phyloP scores from a whole-genome alignment of 495 filamentous ascomycete genomes.

The Mytilinidion resinicola region DNA sequence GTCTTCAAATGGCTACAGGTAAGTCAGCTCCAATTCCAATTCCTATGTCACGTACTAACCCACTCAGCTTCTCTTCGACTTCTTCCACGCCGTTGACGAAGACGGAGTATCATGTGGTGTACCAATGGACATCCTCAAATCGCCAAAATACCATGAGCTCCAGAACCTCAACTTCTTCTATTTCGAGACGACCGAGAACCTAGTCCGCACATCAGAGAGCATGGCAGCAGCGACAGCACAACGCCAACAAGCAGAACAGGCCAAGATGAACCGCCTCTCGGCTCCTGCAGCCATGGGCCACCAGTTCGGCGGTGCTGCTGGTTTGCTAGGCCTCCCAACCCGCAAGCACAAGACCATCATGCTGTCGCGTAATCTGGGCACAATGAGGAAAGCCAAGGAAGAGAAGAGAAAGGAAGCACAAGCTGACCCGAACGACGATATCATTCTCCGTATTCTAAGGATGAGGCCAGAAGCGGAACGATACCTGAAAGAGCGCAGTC shows the following conservation, averaged over 20 bases:
- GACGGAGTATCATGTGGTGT: slow-evolving; percentile 81
- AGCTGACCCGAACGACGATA: slow-evolving; percentile 95
- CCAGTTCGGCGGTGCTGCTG: slow-evolving; percentile 52
- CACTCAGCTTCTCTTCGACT: slow-evolving; percentile 70
- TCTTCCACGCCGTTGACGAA: slow-evolving; percentile 91
- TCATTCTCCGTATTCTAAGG: slow-evolving; percentile 90
- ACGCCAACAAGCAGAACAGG: slow-evolving; percentile 59
- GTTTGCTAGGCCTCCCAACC: slow-evolving; percentile 63
- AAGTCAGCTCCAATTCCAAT: background rate
- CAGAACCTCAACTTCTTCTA: slow-evolving; percentile 97
- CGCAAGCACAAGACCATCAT: slow-evolving; percentile 88
- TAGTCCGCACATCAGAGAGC: slow-evolving; percentile 85
- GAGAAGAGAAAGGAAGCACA: slow-evolving; percentile 93
- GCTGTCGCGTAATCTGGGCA: slow-evolving; percentile 89
- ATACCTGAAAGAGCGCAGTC: slow-evolving; percentile 83
- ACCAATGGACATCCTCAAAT: slow-evolving; percentile 83
- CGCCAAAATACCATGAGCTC: slow-evolving; percentile 96
- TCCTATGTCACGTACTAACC: background rate
- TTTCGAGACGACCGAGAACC: slow-evolving; percentile 82
- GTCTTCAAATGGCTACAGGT: slow-evolving; percentile 82
- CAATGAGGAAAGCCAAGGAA: slow-evolving; percentile 91
- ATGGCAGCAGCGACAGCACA: slow-evolving; percentile 89
- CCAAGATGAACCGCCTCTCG: slow-evolving; percentile 58
- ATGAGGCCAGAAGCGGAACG: slow-evolving; percentile 92
- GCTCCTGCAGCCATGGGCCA: slow-evolving; percentile 57